These are phyloP conservation scores for Aspergillus haitiensis DNA, from an alignment of 495 filamentous ascomycete species.

Conservation along the genomic window DNA sequence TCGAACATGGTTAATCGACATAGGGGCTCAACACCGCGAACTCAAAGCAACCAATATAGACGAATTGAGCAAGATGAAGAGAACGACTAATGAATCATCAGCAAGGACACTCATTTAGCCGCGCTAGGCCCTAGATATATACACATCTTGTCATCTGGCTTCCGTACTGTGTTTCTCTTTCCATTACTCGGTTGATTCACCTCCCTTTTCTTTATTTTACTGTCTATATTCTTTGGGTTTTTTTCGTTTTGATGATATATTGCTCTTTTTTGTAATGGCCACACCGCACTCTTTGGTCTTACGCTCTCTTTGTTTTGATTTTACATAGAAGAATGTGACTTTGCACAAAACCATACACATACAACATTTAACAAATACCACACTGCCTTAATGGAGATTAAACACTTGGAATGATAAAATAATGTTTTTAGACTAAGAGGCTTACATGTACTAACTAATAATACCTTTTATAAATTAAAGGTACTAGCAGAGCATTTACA, in stretches of 20 bases:
- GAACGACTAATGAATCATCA: conserved; percentile 26
- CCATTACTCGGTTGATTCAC: neutral
- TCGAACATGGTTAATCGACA: conserved; percentile 60
- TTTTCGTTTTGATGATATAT: conserved; percentile 13
- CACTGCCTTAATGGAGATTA: neutral
- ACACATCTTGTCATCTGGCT: neutral
- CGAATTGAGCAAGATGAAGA: conserved; percentile 63
- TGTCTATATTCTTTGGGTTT: conserved; percentile 8
- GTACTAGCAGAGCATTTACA: no score
- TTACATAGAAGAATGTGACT: conserved; percentile 11
- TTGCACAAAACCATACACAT: neutral
- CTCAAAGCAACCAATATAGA: conserved; percentile 58
- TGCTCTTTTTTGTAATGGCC: neutral
- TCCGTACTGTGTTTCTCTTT: conserved; percentile 14
- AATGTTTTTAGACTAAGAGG: neutral
- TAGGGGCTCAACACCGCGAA: conserved; percentile 46
- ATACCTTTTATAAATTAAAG: no score
- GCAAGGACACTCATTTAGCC: neutral
- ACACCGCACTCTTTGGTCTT: neutral
- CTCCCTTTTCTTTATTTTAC: conserved; percentile 7
- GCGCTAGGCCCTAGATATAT: neutral
- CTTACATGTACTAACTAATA: no score
- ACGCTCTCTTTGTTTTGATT: conserved; percentile 4
- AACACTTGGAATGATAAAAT: neutral
- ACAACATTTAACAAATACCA: neutral